Evolutionary conservation across 2,329 filamentous ascomycete genomes (phyloP).

Genomic region (Exophiala oligosperma): DNA sequence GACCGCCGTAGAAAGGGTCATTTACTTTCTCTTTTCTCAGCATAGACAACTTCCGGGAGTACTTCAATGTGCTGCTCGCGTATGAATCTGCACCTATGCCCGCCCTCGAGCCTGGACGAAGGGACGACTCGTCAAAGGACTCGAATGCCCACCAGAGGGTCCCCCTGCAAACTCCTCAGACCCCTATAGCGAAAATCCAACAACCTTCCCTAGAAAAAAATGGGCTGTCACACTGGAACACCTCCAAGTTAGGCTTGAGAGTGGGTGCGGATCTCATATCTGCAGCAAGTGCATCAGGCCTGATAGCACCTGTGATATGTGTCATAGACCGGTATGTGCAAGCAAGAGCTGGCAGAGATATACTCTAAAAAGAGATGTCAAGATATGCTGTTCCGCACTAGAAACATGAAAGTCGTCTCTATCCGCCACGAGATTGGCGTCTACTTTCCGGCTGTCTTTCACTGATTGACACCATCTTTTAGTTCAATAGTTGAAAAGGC

Average conservation of each 20-base stretch:
- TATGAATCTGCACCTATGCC: slow-evolving; percentile 4
- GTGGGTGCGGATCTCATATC: slow-evolving; percentile 68
- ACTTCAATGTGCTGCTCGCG: slow-evolving; percentile 13
- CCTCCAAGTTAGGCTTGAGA: slow-evolving; percentile 66
- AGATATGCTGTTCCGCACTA: neutral
- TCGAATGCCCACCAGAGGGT: neutral
- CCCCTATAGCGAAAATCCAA: slow-evolving; percentile 6
- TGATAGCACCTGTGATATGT: slow-evolving; percentile 81
- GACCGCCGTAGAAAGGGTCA: no score
- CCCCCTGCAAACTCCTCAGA: slow-evolving; percentile 1
- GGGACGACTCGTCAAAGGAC: slow-evolving; percentile 5
- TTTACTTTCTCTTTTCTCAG: no score
- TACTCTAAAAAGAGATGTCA: neutral
- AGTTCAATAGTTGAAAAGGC: slow-evolving; percentile 54
- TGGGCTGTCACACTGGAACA: slow-evolving; percentile 63
- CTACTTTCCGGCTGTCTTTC: no score
- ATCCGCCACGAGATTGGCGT: neutral
- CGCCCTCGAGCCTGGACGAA: slow-evolving; percentile 1
- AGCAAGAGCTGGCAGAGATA: neutral
- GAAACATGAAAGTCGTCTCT: neutral
- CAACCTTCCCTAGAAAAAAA: slow-evolving; percentile 9
- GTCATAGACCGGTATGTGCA: slow-evolving; percentile 77
- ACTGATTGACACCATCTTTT: neutral
- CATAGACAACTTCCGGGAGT: neutral
- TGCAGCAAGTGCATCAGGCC: slow-evolving; percentile 68